A percentile compares a stretch with the other conserved stretches of the same genome.
These are phyloP conservation scores for Bonia amplexicaulis DNA, from an alignment of 176 grass and related monocot species.

Conservation along the genomic window DNA sequence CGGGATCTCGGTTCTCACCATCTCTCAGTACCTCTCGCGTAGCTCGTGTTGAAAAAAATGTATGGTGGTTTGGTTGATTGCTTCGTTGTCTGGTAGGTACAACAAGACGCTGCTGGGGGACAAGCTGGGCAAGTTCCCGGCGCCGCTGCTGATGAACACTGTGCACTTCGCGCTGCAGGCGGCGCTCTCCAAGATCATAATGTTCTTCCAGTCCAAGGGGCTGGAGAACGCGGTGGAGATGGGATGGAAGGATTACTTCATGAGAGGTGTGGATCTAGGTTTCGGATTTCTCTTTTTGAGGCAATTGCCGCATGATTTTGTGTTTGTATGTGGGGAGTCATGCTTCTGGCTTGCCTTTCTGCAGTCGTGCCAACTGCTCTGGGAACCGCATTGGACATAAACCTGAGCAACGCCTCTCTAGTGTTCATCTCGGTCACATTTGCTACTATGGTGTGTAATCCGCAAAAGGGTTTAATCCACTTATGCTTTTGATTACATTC, in stretches of 20 bases:
- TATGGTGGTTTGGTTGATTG: not conserved
- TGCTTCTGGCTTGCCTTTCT: slow-evolving; percentile 26
- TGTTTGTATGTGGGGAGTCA: not conserved
- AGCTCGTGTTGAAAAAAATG: not conserved
- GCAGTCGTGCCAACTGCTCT: slow-evolving; percentile 95
- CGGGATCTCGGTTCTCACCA: slow-evolving; percentile 11
- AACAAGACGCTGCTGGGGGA: slow-evolving; percentile 97
- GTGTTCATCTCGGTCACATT: slow-evolving; percentile 98
- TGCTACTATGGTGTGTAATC: slow-evolving; percentile 88
- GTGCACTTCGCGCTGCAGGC: slow-evolving; percentile 98
- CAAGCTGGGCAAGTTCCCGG: slow-evolving; percentile 97
- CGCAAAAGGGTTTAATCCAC: not conserved
- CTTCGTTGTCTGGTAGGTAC: slow-evolving; percentile 47
- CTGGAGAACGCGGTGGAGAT: slow-evolving; percentile 46
- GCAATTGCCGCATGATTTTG: not conserved
- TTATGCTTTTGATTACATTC: not conserved
- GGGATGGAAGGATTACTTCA: slow-evolving; percentile 96
- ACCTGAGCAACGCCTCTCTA: slow-evolving; percentile 96
- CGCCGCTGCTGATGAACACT: slow-evolving; percentile 97
- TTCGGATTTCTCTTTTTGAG: not conserved
- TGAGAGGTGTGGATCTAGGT: slow-evolving; percentile 54
- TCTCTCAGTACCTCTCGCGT: not conserved
- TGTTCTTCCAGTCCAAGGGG: slow-evolving; percentile 64
- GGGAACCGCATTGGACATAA: slow-evolving; percentile 95
- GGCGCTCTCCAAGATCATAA: slow-evolving; percentile 74